Percentiles rank a stretch among this genome's conserved stretches.
phyloP scores from a whole-genome alignment of 2,329 filamentous ascomycete genomes.

The Bipolaris oryzae region DNA sequence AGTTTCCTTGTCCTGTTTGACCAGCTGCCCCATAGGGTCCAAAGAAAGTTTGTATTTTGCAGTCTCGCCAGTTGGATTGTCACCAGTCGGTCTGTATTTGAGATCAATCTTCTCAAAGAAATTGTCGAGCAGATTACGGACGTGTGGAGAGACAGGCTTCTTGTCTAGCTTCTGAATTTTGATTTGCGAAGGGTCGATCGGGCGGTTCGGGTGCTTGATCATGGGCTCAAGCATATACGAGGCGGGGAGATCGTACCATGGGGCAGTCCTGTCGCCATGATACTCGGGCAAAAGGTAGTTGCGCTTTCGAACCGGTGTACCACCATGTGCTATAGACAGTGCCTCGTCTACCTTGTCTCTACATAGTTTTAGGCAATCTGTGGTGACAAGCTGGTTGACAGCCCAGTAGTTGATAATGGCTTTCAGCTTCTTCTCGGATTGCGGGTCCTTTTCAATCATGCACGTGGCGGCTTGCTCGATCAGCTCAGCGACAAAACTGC shows the following conservation, averaged over 20 bases:
- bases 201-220: conserved; percentile 73
- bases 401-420: conserved; percentile 73
- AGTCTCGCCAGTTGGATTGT: conserved; percentile 41
- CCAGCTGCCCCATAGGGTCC: conserved; percentile 75
- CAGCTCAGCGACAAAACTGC: conserved; percentile 66
- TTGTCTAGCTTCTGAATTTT: conserved; percentile 68
- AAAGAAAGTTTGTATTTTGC: conserved; percentile 58
- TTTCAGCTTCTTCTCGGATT: conserved; percentile 64
- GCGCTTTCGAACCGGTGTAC: conserved; percentile 56
- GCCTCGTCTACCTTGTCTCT: conserved; percentile 60
- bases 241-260: conserved; percentile 83
- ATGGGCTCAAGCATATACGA: conserved; percentile 81
- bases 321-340: conserved; percentile 41
- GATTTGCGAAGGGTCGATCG: conserved; percentile 74
- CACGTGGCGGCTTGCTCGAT: conserved; percentile 62
- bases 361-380: conserved; percentile 63
- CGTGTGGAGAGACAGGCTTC: conserved; percentile 66
- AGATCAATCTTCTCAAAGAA: conserved; percentile 66
- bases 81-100: conserved; percentile 56
- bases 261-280: conserved; percentile 74
- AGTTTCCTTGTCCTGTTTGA: conserved; percentile 69
- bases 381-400: conserved; percentile 66
- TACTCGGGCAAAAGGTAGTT: conserved; percentile 73
- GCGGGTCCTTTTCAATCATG: conserved; percentile 64
- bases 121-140: conserved; percentile 73